These are phyloP conservation scores for Boletus barrowsii DNA, from an alignment of 768 basidiomycete genomes.

Conservation along the genomic window DNA sequence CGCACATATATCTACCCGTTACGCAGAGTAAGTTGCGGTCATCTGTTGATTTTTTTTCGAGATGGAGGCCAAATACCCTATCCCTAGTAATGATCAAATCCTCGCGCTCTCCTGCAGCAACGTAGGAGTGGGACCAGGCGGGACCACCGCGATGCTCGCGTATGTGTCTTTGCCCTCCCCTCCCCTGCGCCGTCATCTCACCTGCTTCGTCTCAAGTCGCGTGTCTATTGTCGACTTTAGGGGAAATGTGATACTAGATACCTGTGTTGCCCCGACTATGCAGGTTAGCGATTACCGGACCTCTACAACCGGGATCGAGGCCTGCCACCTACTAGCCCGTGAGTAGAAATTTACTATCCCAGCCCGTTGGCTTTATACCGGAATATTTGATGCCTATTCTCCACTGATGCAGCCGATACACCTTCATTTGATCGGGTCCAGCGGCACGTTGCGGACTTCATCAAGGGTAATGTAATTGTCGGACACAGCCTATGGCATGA, in stretches of 20 bases:
- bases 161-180: conserved; percentile 36
- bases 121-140: conserved; percentile 80
- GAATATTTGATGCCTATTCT: neutral
- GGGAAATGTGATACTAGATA: conserved; percentile 59
- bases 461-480: conserved; percentile 69
- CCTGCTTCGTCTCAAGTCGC: conserved; percentile 33
- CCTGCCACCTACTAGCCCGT: conserved; percentile 41
- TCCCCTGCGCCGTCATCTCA: conserved; percentile 9
- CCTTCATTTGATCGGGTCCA: conserved; percentile 64
- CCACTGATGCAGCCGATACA: conserved; percentile 30
- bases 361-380: neutral
- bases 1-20: conserved; percentile 24
- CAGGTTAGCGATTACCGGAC: conserved; percentile 74
- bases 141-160: conserved; percentile 82
- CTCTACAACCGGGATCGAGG: conserved; percentile 53
- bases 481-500: conserved; percentile 82
- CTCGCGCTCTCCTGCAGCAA: conserved; percentile 62
- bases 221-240: conserved; percentile 54
- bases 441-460: conserved; percentile 57
- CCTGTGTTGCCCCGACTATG: conserved; percentile 63
- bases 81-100: conserved; percentile 43
- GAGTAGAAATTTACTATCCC: conserved; percentile 11
- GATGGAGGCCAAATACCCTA: conserved; percentile 33
- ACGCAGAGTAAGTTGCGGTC: conserved; percentile 16
- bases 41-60: conserved; percentile 15